phyloP scores from a whole-genome alignment of 768 basidiomycete genomes.

The Hygrophoropsis aurantiaca region DNA sequence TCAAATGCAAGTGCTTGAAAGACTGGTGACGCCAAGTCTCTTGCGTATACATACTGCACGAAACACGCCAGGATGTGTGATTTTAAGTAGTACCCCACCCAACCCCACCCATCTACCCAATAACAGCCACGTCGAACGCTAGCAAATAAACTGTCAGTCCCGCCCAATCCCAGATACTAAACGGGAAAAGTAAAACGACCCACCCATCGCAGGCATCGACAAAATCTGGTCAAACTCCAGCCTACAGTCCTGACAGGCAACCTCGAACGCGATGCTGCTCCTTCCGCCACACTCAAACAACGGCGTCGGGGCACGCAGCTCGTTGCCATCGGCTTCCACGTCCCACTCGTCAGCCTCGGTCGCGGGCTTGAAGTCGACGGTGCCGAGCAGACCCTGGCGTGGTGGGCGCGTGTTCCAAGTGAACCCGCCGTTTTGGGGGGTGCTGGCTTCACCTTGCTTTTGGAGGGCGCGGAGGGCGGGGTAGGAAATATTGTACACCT shows the following conservation, averaged over 20 bases:
- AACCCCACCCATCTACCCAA: no score
- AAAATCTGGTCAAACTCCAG: slow-evolving; percentile 17
- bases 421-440: no score
- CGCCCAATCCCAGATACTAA: no score
- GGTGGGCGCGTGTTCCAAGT: slow-evolving; percentile 16
- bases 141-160: no score
- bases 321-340: slow-evolving; percentile 4
- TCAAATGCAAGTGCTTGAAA: no score
- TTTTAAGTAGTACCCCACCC: no score
- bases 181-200: background rate
- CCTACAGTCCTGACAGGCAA: slow-evolving; percentile 12
- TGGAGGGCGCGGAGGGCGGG: background rate
- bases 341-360: slow-evolving; percentile 4
- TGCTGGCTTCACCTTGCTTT: no score
- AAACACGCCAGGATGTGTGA: no score
- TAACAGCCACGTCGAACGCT: no score
- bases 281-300: slow-evolving; percentile 9
- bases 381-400: slow-evolving; percentile 14
- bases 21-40: no score
- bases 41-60: no score
- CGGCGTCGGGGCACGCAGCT: slow-evolving; percentile 7
- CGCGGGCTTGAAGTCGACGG: slow-evolving; percentile 8
- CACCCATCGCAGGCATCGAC: slow-evolving; percentile 16
- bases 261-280: slow-evolving; percentile 11
- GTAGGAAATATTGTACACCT: slow-evolving; percentile 18